Evolutionary conservation across 148 eudicot species (phyloP).

Genomic region (Cornus kousa): DNA sequence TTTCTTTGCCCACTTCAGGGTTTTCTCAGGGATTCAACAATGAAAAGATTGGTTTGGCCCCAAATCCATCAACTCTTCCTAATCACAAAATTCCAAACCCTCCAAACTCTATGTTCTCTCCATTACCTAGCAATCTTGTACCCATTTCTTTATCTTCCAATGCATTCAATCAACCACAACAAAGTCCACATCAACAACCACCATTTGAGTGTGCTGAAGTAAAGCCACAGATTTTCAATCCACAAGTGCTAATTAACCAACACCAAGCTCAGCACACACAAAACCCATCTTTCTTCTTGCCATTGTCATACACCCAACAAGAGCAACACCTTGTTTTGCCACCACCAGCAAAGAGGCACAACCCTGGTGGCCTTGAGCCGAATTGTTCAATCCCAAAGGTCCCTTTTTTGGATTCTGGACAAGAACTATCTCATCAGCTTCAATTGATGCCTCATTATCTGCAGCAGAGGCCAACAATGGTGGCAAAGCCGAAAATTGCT

Average conservation of each 20-base stretch:
- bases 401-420: slow-evolving; percentile 34
- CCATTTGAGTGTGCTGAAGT: slow-evolving; percentile 32
- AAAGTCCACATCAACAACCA: slow-evolving; percentile 3
- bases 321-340: slow-evolving; percentile 36
- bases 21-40: slow-evolving; percentile 10
- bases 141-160: neutral
- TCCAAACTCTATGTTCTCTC: slow-evolving; percentile 18
- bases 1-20: slow-evolving; percentile 13
- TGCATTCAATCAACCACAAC: neutral
- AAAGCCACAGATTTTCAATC: slow-evolving; percentile 49
- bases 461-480: slow-evolving; percentile 34
- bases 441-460: slow-evolving; percentile 28
- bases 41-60: slow-evolving; percentile 19
- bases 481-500: slow-evolving; percentile 28
- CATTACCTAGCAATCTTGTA: slow-evolving; percentile 16
- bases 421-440: slow-evolving; percentile 22
- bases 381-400: slow-evolving; percentile 16
- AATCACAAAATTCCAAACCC: slow-evolving; percentile 17
- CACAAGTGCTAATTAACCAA: slow-evolving; percentile 47
- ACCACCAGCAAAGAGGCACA: slow-evolving; percentile 63
- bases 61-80: slow-evolving; percentile 7
- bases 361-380: slow-evolving; percentile 47
- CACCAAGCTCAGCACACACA: slow-evolving; percentile 44
- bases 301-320: slow-evolving; percentile 31
- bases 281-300: slow-evolving; percentile 51